Conservation (phyloP, 345 rosid genomes). For the Diplotaxis tenuifolia region DNA sequence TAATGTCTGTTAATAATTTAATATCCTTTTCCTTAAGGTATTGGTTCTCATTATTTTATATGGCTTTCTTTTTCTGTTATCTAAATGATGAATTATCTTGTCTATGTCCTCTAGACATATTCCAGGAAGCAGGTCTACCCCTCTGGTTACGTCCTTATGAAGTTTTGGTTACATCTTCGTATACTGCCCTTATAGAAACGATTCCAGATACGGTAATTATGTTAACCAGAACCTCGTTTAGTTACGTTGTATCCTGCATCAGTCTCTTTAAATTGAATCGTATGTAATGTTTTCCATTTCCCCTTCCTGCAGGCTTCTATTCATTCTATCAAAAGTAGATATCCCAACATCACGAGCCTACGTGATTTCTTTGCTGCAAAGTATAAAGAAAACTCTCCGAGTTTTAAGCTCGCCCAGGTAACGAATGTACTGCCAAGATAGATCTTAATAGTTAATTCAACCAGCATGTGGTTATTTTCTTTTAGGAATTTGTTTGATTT, state of each 20-base stretch:
- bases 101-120: conserved; percentile 69
- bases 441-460: conserved; percentile 3
- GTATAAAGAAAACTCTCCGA: conserved; percentile 77
- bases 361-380: conserved; percentile 92
- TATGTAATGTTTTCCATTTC: conserved; percentile 9
- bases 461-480: conserved; percentile 9
- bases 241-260: neutral
- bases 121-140: conserved; percentile 99
- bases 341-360: conserved; percentile 75
- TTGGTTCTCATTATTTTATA: neutral
- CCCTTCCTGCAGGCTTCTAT: conserved; percentile 73
- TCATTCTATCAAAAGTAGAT: conserved; percentile 96
- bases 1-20: neutral
- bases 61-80: conserved; percentile 21
- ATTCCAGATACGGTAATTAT: conserved; percentile 88
- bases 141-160: conserved; percentile 98
- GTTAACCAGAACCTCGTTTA: conserved; percentile 8
- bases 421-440: conserved; percentile 31
- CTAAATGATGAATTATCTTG: conserved; percentile 13
- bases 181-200: conserved; percentile 97
- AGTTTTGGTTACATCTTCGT: conserved; percentile 94
- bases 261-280: neutral
- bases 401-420: conserved; percentile 99
- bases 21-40: conserved; percentile 19
- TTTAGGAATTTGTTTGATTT: conserved; percentile 8